Evolutionary conservation across 495 filamentous ascomycete genomes (phyloP), one percentile per base, ranked within the genome.

Genomic region (Daldinia bambusicola): DNA sequence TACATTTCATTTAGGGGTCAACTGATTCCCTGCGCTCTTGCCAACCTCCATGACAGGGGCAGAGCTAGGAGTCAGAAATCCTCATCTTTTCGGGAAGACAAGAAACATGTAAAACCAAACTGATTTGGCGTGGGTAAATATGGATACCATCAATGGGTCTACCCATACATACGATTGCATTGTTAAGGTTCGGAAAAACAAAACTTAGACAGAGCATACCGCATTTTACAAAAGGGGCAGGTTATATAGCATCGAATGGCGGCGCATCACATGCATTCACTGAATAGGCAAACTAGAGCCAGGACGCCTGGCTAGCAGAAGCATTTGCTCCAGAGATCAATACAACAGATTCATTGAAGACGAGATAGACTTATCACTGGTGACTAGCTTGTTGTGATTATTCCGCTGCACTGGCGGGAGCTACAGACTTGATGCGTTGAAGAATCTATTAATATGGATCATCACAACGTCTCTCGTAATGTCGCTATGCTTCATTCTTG

Each of bases 211-310:
- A 61, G 67, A 61, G 31, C 48, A 62, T 67, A 66, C 36, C 57
- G 55, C 61, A 70, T 70, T 51, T 70, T 51, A 45, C 37, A 64
- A 50, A 48, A 48, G 61, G 59, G 53, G 50, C 50, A 53, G 53
- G 51, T 31, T 55, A 64, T 60, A 71, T 71, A 71, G 62, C 68
- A 71, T 71, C 45, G 57, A 55, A 41, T 62, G 68, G 68, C 62
- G 68, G 56, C 57, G 62, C 50, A 53, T 61, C 48, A 40, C 57
- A 71, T 66, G 26, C 32, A 70, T 66, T 69, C 56, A 56, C 31
- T 32, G 36, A 61, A 41, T 51, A 41, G 22, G 16, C 51, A 57
- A 68, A 50, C 38, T 38, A 62, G 31, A 41, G 52, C 41, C 52
- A 63, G 30, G 50, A 53, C 7, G 31, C 22, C 14, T 12, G 26